Base-by-base conservation (phyloP, 805 yeast genomes). In the Starmerella roubikii region DNA sequence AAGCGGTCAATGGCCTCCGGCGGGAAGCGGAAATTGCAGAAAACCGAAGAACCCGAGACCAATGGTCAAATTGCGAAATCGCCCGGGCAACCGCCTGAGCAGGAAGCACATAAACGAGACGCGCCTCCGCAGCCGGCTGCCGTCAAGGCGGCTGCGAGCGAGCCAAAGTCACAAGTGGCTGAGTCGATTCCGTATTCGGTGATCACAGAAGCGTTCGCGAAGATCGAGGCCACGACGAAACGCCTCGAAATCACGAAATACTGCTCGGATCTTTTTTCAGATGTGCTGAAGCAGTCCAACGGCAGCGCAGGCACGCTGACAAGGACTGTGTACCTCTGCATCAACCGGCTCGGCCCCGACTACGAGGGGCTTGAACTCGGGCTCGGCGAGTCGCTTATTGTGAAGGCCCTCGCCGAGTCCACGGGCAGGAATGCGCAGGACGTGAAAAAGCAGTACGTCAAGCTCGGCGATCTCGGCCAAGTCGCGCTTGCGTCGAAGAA, bases 341-440 rank as follows among this genome's bases (percentile, higher is more conserved):
- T 88, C 55, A 88, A 88, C 56, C 65, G 88, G 44, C 62, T 86
- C 9, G 95, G 96, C 0, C 98, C 98, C 0, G 98, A 91, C 56
- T 91, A 91, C 54, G 94, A 84, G 54, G 96, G 93, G 23, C 62
- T 88, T 41, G 98, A 91, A 54, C 65, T 91, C 20, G 98, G 98
- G 0, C 67, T 91, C 2, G 98, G 98, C 15, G 98, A 91, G 57
- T 76, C 93, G 2, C 56, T 91, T 10, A 62, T 91, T 21, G 74
- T 86, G 52, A 91, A 86, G 53, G 91, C 97, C 0, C 73, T 91
- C 30, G 75, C 85, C 26, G 94, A 82, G 53, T 74, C 93, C 35
- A 86, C 94, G 15, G 98, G 98, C 1, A 67, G 93, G 39, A 69
- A 86, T 0, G 49, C 73, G 1, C 62, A 74, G 3, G 82, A 77